Base-by-base conservation (phyloP, 1,139 yeast species). In the Pichiaceae sp. region DNA sequence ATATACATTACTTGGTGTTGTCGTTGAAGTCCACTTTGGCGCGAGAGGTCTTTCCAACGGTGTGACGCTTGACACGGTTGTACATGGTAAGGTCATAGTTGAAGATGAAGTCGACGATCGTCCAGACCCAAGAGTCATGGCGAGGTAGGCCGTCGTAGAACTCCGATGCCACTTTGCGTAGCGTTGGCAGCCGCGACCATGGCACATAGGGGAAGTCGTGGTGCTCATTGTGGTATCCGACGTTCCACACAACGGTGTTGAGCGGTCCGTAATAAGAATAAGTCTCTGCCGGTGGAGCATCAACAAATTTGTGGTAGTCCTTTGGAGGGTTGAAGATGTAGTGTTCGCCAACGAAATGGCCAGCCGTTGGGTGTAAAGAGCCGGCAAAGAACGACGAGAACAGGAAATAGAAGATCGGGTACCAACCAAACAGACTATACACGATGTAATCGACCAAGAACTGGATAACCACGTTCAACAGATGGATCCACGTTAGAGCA, bases 121-220 rank as follows among this genome's bases (percentile, higher is more conserved):
- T 93, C 53, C 78, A 79, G 38, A 74, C 63, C 96, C 96, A 87
- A 28, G 89, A 77, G 32, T 69, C 62, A 42, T 85, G 91, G 43
- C 63, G 67, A 1, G 96, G 96, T 42, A 87, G 68, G 1, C 86
- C 85, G 36, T 74, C 82, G 56, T 87, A 87, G 55, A 82, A 87
- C 52, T 87, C 96, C 14, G 70, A 56, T 2, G 96, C 96, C 32
- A 84, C 72, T 34, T 62, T 56, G 42, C 82, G 68, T 29, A 87
- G 63, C 42, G 70, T 63, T 29, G 85, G 85, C 36, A 87, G 65
- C 44, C 78, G 75, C 1, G 93, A 72, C 96, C 96, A 87, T 0
- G 96, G 91, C 48, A 87, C 72, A 56, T 77, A 87, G 1, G 96
- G 96, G 66, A 87, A 87, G 60, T 87, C 96, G 53, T 87, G 96